Evolutionary conservation across 768 basidiomycete genomes (phyloP).

Genomic region (Coprinopsis sp.): DNA sequence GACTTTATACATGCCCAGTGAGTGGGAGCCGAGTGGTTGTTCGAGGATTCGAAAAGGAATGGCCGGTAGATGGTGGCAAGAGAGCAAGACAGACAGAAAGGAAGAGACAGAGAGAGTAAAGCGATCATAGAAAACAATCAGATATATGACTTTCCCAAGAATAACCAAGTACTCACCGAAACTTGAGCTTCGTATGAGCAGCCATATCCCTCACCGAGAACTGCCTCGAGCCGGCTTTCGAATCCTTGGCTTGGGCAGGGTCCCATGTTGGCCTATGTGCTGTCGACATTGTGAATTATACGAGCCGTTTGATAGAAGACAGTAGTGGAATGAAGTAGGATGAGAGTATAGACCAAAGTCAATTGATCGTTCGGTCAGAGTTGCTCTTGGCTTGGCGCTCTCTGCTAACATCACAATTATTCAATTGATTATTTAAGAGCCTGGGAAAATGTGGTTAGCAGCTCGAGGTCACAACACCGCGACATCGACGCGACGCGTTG

Average conservation of each 20-base stretch:
- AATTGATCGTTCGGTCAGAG: neutral
- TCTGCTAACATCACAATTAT: neutral
- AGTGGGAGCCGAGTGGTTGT: neutral
- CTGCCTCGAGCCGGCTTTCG: constrained; percentile 88
- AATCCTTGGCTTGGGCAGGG: constrained; percentile 89
- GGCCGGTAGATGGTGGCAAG: neutral
- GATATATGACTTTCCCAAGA: neutral
- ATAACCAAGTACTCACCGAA: constrained; percentile 52
- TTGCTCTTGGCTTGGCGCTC: neutral
- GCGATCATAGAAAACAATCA: too few species aligned
- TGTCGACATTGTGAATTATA: constrained; percentile 61
- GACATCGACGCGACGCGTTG: constrained; percentile 10
- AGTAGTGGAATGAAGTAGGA: neutral
- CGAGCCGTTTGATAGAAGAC: neutral
- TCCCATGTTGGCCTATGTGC: constrained; percentile 97
- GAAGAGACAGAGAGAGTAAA: neutral
- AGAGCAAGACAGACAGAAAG: neutral
- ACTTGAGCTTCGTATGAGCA: constrained; percentile 95
- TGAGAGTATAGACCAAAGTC: neutral
- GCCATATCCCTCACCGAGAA: constrained; percentile 94
- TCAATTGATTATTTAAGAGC: neutral
- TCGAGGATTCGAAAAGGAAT: neutral
- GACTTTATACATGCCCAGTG: constrained; percentile 38
- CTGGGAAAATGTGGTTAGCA: neutral
- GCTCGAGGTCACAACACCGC: constrained; percentile 9